Evolutionary conservation across 305 asterid genomes (phyloP), one percentile per base, ranked within the genome.

Genomic region (Fraxinus platypoda): DNA sequence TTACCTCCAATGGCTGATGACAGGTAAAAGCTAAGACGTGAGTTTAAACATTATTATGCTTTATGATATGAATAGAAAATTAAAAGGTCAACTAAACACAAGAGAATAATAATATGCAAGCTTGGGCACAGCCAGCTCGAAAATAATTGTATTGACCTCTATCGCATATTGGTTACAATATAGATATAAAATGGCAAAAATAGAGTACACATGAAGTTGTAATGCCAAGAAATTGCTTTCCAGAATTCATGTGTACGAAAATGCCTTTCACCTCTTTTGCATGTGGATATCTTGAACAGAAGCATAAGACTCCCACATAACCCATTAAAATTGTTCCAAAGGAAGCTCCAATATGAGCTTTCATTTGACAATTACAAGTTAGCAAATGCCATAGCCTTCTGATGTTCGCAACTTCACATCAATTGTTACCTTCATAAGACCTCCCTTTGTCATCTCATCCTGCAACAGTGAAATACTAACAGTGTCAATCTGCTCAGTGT

Each of bases 371-470:
- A 64, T 8, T 23, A 25, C 33, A 23, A 62, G 33, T 62, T 62
- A 21, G 33, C 31, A 62, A 23, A 23, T 62, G 33, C 33, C 6
- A 21, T 21, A 6, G 33, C 31, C 6, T 25, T 25, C 72, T 11
- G 6, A 64, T 23, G 41, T 35, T 35, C 41, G 7, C 41, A 35
- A 35, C 1, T 11, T 59, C 82, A 57, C 26, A 57, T 57, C 11
- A 57, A 28, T 57, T 57, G 68, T 57, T 26, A 72, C 31, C 1
- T 8, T 11, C 21, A 34, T 30, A 68, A 78, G 28, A 21, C 85
- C 81, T 68, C 78, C 77, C 80, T 62, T 43, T 43, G 30, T 82
- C 81, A 77, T 82, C 78, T 82, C 85, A 26, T 78, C 79, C 13
- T 52, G 52, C 41, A 82, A 78, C 17, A 8, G 6, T 37, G 79